Percentiles rank a stretch among this genome's conserved stretches.
Evolutionary conservation across 805 yeast species (phyloP).

Genomic region (Teunomyces cretensis): DNA sequence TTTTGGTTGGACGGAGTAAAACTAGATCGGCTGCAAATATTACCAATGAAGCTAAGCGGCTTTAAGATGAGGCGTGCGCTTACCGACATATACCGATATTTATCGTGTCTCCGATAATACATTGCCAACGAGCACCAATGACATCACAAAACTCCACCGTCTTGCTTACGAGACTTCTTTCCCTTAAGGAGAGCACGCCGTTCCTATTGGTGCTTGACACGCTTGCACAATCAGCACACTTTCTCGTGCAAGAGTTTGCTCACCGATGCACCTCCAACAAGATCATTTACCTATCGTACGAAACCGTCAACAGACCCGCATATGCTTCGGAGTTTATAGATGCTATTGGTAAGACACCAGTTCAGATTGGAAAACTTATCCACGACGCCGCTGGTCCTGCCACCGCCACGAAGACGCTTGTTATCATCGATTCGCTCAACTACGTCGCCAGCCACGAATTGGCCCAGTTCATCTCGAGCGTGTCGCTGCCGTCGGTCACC

Average conservation of each 20-base stretch:
- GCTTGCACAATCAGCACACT: slow-evolving; percentile 62
- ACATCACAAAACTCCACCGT: slow-evolving; percentile 41
- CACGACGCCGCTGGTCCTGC: slow-evolving; percentile 16
- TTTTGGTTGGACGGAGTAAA: too few species aligned
- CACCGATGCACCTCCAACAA: slow-evolving; percentile 35
- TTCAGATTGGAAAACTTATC: slow-evolving; percentile 20
- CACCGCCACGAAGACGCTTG: slow-evolving; percentile 30
- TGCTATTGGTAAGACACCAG: slow-evolving; percentile 28
- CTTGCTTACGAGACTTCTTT: slow-evolving; percentile 63
- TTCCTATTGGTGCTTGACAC: slow-evolving; percentile 70
- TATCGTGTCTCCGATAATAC: neutral
- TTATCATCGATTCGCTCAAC: slow-evolving; percentile 70
- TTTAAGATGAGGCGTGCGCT: slow-evolving; percentile 2
- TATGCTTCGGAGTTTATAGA: slow-evolving; percentile 51
- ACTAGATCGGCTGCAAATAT: too few species aligned
- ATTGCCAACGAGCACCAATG: slow-evolving; percentile 16
- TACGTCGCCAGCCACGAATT: slow-evolving; percentile 48
- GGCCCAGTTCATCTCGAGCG: slow-evolving; percentile 48
- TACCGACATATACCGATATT: neutral
- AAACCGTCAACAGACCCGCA: slow-evolving; percentile 54
- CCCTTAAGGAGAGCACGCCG: slow-evolving; percentile 73
- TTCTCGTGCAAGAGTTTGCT: slow-evolving; percentile 58
- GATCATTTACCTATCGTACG: slow-evolving; percentile 64
- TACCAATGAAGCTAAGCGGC: too few species aligned
- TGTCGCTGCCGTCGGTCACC: slow-evolving; percentile 35